These are phyloP conservation scores for Aegilops speltoides DNA, from an alignment of 176 grass and related monocot species.

Conservation along the genomic window DNA sequence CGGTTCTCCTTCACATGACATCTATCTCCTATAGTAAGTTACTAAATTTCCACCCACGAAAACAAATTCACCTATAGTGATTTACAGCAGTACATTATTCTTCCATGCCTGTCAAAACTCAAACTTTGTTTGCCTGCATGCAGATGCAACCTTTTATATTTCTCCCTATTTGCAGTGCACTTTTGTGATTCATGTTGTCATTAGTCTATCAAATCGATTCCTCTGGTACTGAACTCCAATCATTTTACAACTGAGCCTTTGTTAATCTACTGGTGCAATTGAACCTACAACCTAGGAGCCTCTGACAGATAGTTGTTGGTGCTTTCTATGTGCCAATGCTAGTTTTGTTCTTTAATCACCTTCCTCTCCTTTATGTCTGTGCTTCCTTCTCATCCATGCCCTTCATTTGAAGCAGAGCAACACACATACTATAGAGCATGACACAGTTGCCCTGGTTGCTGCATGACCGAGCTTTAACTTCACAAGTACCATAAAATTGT, in stretches of 20 bases:
- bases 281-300: no score
- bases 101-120: neutral
- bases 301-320: no score
- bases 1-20: no score
- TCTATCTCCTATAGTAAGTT: no score
- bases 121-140: slow-evolving; percentile 4
- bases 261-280: neutral
- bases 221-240: neutral
- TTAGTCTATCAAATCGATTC: neutral
- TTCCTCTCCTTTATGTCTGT: neutral
- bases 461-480: neutral
- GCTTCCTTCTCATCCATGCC: neutral
- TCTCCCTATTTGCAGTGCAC: neutral
- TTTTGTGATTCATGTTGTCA: slow-evolving; percentile 26
- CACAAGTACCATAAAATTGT: neutral
- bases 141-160: slow-evolving; percentile 21
- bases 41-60: no score
- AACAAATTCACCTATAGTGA: no score
- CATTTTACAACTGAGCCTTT: slow-evolving; percentile 26
- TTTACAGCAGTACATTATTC: no score
- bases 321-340: no score
- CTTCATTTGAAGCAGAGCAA: neutral
- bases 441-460: neutral
- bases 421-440: neutral
- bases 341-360: neutral